A percentile compares a stretch with the other conserved stretches of the same genome.
phyloP scores from a whole-genome alignment of 2,329 filamentous ascomycete species.

The Sarocladium strictum region DNA sequence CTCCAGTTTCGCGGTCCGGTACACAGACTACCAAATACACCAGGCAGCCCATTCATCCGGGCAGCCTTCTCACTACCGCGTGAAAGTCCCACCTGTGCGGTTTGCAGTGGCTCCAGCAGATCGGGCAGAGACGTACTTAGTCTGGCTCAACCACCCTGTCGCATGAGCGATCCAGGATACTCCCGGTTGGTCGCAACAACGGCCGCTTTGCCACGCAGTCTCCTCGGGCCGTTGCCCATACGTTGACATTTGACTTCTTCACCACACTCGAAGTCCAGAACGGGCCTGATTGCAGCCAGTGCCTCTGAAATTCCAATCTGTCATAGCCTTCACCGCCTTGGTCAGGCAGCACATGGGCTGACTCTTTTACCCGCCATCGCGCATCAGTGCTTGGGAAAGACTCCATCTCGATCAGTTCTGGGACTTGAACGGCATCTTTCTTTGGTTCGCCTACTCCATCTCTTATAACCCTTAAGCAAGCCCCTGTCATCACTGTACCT shows the following conservation, averaged over 20 bases:
- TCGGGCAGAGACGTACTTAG: slow-evolving; percentile 10
- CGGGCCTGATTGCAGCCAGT: background rate
- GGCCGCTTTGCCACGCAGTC: slow-evolving; percentile 2
- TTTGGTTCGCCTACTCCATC: background rate
- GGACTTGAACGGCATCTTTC: background rate
- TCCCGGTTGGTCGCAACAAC: slow-evolving; percentile 10
- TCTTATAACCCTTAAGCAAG: slow-evolving; percentile 3
- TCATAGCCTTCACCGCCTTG: background rate
- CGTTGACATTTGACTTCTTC: background rate
- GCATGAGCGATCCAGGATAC: slow-evolving; percentile 9
- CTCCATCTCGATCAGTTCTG: background rate
- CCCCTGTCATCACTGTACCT: slow-evolving; percentile 1
- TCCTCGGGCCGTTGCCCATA: background rate
- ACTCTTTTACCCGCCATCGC: background rate
- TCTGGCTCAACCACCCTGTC: background rate
- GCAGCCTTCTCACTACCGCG: background rate
- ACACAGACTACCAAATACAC: background rate
- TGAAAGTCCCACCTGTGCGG: background rate
- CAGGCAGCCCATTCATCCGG: background rate
- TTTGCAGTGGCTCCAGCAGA: background rate
- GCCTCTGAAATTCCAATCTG: background rate
- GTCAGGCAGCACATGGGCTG: background rate
- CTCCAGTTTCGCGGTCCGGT: background rate
- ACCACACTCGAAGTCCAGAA: background rate
- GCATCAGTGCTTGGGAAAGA: background rate